Evolutionary conservation across 163 green algal species (phyloP), one percentile per base, ranked within the genome.

Genomic region (Chlamydomonas reinhardtii): DNA sequence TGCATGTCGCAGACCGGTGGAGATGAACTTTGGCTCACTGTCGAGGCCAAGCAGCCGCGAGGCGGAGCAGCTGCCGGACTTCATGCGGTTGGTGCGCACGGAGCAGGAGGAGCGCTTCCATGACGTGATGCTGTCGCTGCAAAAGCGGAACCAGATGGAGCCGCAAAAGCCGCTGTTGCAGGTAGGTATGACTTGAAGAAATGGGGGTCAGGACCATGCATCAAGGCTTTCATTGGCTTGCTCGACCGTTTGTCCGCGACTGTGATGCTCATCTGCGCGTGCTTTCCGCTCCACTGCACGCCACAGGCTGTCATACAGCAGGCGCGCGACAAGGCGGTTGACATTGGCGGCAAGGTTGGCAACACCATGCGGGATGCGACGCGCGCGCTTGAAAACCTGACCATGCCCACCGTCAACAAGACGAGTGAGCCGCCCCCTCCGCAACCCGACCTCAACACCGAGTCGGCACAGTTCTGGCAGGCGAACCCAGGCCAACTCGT

Each of bases 21-120:
- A 82, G 82, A 22, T 87, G 11, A 87, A 82, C 61, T 25, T 76
- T 20, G 52, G 72, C n/a, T 32, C 37, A n/a, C 25, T 75, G 27
- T 56, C 48, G 48, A 43, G 19, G 19, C 20, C 56, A 1, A 74
- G 0, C 59, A 74, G 27, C 59, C 25, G 31, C 37, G 71, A 82
- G 11, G 2, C 19, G 22, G 61, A 74, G 27, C 35, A 74, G 72
- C 82, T 87, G 59, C 82, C 82, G 0, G 72, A 82, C 19, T 69
- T 69, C 32, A 68, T 87, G 72, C 82, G 82, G 15, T n/a, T 87
- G 20, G 43, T 39, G 12, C 74, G 74, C n/a, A 25, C 19, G 17
- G 73, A 80, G 73, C n/a, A 74, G 31, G 43, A 15, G 14, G 52
- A 72, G 8, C 24, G 31, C 52, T 77, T 78, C 29, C 48, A 66